phyloP scores from a whole-genome alignment of 176 grass and related monocot genomes.

The Cenchrus fungigraminus region DNA sequence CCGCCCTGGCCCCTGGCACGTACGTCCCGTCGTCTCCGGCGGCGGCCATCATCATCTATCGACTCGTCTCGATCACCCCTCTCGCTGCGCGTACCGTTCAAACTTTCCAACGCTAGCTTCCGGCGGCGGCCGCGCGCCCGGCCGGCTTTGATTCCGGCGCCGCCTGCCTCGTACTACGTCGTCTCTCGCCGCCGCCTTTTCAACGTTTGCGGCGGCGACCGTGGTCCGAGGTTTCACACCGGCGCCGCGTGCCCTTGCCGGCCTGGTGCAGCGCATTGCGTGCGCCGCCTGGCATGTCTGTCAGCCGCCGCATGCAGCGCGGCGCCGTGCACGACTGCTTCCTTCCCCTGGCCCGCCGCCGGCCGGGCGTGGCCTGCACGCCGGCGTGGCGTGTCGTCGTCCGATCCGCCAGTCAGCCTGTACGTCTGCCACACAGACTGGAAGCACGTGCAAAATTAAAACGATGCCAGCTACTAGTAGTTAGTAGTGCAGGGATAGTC shows the following conservation, averaged over 20 bases:
- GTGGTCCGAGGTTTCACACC: constrained; percentile 24
- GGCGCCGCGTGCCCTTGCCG: too few relatives aligned
- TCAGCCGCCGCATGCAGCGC: neutral
- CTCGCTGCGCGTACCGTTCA: neutral
- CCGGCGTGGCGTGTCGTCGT: neutral
- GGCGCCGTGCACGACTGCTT: neutral
- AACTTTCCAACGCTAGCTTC: too few relatives aligned
- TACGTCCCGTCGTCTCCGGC: neutral
- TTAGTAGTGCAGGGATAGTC: too few relatives aligned
- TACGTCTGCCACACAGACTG: neutral
- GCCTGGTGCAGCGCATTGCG: neutral
- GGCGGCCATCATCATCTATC: too few relatives aligned
- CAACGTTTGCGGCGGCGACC: constrained; percentile 30
- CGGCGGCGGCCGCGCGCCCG: neutral
- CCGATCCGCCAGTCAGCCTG: too few relatives aligned
- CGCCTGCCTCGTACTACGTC: neutral
- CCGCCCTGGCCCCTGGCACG: neutral
- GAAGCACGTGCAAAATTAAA: neutral
- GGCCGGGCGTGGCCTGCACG: neutral
- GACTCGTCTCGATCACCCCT: too few relatives aligned
- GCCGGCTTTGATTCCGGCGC: constrained; percentile 30
- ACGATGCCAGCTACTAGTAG: neutral
- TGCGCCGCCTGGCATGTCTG: neutral
- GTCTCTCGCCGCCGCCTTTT: neutral
- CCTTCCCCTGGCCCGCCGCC: neutral